Evolutionary conservation across 2,329 filamentous ascomycete species (phyloP), one percentile per base, ranked within the genome.

Genomic region (Colletotrichum abscissum): DNA sequence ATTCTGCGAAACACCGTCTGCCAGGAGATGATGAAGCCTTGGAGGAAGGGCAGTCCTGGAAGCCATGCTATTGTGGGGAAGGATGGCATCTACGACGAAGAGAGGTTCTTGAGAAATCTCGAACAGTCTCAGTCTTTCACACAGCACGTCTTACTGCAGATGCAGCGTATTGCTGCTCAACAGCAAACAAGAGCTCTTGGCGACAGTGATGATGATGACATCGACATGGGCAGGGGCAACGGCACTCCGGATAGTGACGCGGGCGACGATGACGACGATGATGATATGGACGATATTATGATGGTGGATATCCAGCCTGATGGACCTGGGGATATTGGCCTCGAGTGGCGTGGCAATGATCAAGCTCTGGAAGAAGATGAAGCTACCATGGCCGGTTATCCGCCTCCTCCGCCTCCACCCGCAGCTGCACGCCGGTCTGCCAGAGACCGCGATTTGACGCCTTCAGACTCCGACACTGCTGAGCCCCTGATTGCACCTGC

Each of bases 1-100:
- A 91, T 98, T 22, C 86, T 99, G 56, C 90, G 95, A 49, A 92
- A 91, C 64, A 91, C 93, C 7, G 91, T 99, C 52, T 99, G 97
- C 79, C 95, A 98, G 81, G 95, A 99, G 82, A 89, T 98, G 78
- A 90, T 99, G 74, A 93, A 92, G 76, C 90, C 93, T 1, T 99
- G 97, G 97, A 90, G 92, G 38, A 90, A 93, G 76, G 97, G 97
- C 6, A 98, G 97, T 79, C 89, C 91, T 69, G 97, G 93, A 7
- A 92, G 89, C 57, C 96, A 98, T 80, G 92, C 91, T 24, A 89
- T 91, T 74, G 92, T 97, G 74, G 95, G 94, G 16, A 90, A 91
- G 79, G 90, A 92, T 76, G 94, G 94, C 11, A 92, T 97, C 28
- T 93, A 97, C 79, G 95, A 97, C 78, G 94, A 97, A 77, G 91